Evolutionary conservation across 1,284 basidiomycete species (phyloP), one percentile per base, ranked within the genome.

Genomic region (Malassezia equina): DNA sequence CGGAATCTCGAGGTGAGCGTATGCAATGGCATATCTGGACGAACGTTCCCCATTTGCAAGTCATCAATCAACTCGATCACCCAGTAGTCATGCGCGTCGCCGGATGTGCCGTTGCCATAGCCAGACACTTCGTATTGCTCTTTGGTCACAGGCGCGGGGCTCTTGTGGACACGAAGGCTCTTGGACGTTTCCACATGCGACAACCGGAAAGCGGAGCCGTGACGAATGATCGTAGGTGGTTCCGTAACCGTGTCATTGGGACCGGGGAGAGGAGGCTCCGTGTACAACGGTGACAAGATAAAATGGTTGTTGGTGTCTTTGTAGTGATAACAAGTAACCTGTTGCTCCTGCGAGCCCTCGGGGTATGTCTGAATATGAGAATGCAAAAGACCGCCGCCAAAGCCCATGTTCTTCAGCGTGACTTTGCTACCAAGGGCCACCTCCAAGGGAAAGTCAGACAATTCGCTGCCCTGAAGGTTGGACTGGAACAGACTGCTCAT

Each of bases 401-500:
- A 96, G 15, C 91, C 93, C 81, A 93, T 88, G 77, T 95, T 98
- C 76, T 99, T 98, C 29, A 99, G 78, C 0, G 93, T 94, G 50
- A 98, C 66, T 72, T 84, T 88, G 31, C 90, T 94, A 11, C 93
- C 93, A 63, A 82, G 85, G 0, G 90, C 91, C 58, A 94, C 78
- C 67, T 96, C 91, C 31, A 65, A 64, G 17, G 67, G 67, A 3
- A 62, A 59, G 59, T 81, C 79, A 13, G 84, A 78, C 77, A 96
- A 96, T 70, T 94, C 88, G 72, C 96, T 98, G 31, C 93, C 94
- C 24, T 82, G 79, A 4, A 98, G 81, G 67, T 95, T 89, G n/a
- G 91, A 90, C 76, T 99, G 93, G 82, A 98, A 98, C 24, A 98
- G 80, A 4, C 89, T 93, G 75, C 86, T 90, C 93, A 98, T 98